Conservation (phyloP, 2,329 filamentous ascomycete species). For the Cytospora piceae region DNA sequence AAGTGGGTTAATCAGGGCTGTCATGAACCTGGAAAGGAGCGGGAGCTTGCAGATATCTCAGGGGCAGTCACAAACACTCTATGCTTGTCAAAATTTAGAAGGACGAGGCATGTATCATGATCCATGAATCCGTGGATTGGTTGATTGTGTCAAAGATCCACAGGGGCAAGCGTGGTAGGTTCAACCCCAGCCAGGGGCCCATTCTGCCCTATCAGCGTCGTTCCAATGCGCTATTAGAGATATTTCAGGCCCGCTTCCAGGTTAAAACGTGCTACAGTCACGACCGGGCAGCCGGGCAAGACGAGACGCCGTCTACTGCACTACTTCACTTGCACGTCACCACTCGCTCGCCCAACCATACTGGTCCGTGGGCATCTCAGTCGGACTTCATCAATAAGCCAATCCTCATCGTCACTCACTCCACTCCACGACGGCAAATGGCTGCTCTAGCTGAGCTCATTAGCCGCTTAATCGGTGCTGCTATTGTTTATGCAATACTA, state of each 20-base stretch:
- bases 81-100: too few species aligned
- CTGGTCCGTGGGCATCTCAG: not conserved
- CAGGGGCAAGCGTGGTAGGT: not conserved
- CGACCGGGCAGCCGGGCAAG: not conserved
- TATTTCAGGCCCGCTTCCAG: not conserved
- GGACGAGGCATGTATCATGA: not conserved
- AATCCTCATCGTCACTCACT: not conserved
- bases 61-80: too few species aligned
- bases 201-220: too few species aligned
- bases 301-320: not conserved
- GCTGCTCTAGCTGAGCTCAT: constrained; percentile 16
- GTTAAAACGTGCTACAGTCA: not conserved
- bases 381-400: not conserved
- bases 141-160: not conserved
- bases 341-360: not conserved
- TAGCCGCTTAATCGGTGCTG: constrained; percentile 18
- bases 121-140: too few species aligned
- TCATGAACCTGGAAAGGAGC: too few species aligned
- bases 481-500: constrained; percentile 24
- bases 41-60: too few species aligned
- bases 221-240: not conserved
- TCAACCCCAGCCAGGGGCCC: not conserved
- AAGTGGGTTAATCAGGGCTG: too few species aligned
- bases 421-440: constrained; percentile 13
- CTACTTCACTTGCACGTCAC: not conserved